These are phyloP conservation scores for Lactarius tabidus DNA, from an alignment of 768 basidiomycete genomes.

Conservation along the genomic window DNA sequence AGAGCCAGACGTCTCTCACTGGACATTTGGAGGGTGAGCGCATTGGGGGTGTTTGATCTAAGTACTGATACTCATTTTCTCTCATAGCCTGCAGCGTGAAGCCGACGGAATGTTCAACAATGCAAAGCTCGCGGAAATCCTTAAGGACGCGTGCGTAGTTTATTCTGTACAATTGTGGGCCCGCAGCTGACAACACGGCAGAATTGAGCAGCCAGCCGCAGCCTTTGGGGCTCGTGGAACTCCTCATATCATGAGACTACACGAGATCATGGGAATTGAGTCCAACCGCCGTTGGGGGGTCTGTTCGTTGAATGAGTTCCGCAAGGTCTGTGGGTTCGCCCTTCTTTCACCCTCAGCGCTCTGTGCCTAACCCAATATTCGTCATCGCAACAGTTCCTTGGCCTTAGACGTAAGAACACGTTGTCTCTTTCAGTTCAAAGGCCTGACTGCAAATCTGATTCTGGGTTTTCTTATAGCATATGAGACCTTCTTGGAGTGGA, in stretches of 20 bases:
- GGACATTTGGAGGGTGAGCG: slow-evolving; percentile 63
- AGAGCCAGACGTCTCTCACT: slow-evolving; percentile 50
- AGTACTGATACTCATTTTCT: neutral
- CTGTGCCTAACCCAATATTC: neutral
- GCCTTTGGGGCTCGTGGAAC: slow-evolving; percentile 76
- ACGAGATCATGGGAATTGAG: slow-evolving; percentile 85
- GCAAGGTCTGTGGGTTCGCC: slow-evolving; percentile 43
- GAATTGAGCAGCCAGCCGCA: slow-evolving; percentile 67
- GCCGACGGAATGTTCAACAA: slow-evolving; percentile 66
- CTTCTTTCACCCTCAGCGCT: neutral
- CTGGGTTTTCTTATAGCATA: slow-evolving; percentile 44
- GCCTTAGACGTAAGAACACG: slow-evolving; percentile 57
- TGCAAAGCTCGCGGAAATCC: slow-evolving; percentile 58
- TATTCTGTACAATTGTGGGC: neutral
- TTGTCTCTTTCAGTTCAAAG: neutral
- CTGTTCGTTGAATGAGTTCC: slow-evolving; percentile 81
- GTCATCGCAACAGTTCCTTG: slow-evolving; percentile 50
- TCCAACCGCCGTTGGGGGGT: slow-evolving; percentile 76
- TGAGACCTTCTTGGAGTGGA: slow-evolving; percentile 75
- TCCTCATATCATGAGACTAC: slow-evolving; percentile 62
- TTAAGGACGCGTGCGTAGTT: slow-evolving; percentile 63
- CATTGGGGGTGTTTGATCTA: neutral
- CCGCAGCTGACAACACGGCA: slow-evolving; percentile 29
- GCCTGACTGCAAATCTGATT: neutral
- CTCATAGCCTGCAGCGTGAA: slow-evolving; percentile 54